Evolutionary conservation across 2,329 filamentous ascomycete genomes (phyloP).

Genomic region (Apiospora marii): DNA sequence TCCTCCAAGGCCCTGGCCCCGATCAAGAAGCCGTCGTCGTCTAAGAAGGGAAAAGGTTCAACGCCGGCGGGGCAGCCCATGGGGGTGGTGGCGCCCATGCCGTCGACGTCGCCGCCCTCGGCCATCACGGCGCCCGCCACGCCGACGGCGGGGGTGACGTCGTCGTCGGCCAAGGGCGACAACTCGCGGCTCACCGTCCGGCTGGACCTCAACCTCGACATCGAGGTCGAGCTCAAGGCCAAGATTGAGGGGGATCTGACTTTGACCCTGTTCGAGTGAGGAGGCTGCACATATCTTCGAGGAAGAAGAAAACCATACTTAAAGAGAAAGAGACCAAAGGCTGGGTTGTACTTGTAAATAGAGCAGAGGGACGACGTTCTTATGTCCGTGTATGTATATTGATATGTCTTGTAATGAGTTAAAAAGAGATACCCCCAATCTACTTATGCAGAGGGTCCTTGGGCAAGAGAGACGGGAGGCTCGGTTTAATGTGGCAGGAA

Average conservation of each 20-base stretch:
- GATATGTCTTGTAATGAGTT: background rate
- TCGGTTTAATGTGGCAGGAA: background rate
- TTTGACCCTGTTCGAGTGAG: constrained; percentile 64
- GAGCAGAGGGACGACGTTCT: background rate
- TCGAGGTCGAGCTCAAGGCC: constrained; percentile 86
- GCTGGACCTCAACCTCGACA: constrained; percentile 81
- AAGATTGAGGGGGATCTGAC: constrained; percentile 86
- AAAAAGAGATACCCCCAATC: too few species aligned
- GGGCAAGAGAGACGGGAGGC: background rate
- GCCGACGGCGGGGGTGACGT: background rate
- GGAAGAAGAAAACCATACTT: background rate
- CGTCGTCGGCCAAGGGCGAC: background rate
- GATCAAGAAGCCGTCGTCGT: background rate
- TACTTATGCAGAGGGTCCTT: background rate
- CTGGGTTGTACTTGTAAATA: background rate
- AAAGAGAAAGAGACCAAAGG: background rate
- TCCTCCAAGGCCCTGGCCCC: background rate
- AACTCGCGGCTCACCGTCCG: constrained; percentile 10
- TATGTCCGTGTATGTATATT: background rate
- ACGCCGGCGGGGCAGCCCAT: background rate
- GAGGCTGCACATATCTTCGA: background rate
- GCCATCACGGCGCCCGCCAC: background rate
- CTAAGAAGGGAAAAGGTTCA: background rate
- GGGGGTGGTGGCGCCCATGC: constrained; percentile 3
- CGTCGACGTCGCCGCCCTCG: background rate